Percentiles rank a stretch among this genome's conserved stretches.
These are phyloP conservation scores for Euphorbia pulcherrima DNA, from an alignment of 345 rosid species.

Conservation along the genomic window DNA sequence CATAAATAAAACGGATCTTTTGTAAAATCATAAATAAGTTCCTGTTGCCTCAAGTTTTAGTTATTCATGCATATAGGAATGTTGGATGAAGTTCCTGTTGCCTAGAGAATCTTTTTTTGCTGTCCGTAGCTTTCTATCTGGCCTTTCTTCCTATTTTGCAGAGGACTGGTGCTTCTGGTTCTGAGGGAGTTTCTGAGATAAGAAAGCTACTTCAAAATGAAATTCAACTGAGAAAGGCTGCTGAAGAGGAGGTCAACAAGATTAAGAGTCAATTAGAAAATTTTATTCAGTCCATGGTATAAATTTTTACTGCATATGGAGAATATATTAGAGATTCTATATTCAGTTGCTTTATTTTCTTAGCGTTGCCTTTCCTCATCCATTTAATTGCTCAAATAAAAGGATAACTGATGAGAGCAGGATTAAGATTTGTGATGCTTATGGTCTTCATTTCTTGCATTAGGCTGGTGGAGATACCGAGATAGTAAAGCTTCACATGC, in stretches of 20 bases:
- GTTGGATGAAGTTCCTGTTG: not conserved
- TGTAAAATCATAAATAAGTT: not conserved
- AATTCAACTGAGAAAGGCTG: conserved; percentile 25
- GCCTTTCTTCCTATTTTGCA: conserved; percentile 2
- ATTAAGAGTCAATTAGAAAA: conserved; percentile 20
- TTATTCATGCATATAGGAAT: not conserved
- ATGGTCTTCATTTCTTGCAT: conserved; percentile 12
- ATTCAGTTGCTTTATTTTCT: not conserved
- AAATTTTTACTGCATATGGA: conserved; percentile 3
- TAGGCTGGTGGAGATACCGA: conserved; percentile 33
- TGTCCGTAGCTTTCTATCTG: not conserved
- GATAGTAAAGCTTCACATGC: conserved; percentile 23
- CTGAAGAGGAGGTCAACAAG: conserved; percentile 29
- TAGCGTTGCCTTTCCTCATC: not conserved
- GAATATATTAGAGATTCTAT: not conserved
- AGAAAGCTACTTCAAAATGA: conserved; percentile 26
- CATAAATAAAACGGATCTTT: not conserved
- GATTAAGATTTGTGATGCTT: not conserved
- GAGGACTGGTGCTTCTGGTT: conserved; percentile 14
- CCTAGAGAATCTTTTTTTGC: not conserved
- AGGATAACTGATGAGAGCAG: not conserved
- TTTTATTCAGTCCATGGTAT: conserved; percentile 22
- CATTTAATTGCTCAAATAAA: not conserved
- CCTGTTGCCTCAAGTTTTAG: not conserved
- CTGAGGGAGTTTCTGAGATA: conserved; percentile 26